phyloP scores from a whole-genome alignment of 2,329 filamentous ascomycete genomes.

The Penicillium sp. region DNA sequence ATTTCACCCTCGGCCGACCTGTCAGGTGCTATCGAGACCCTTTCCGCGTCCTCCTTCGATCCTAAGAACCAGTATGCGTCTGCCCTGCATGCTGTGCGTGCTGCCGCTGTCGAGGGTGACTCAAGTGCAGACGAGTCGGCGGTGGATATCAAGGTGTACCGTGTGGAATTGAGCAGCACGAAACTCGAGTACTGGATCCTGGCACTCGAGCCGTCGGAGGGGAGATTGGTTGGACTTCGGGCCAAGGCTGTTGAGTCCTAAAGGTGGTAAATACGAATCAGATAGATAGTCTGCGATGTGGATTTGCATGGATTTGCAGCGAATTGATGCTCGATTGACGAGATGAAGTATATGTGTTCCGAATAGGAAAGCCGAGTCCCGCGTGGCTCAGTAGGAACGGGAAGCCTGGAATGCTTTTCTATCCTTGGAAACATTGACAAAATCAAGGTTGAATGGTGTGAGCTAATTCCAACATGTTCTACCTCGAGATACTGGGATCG shows the following conservation, averaged over 20 bases:
- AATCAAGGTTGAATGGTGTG: background rate
- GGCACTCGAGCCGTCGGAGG: conserved; percentile 54
- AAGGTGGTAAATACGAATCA: background rate
- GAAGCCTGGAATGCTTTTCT: background rate
- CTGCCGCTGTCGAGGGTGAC: conserved; percentile 37
- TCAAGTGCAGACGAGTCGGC: conserved; percentile 14
- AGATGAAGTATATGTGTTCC: background rate
- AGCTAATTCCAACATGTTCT: conserved; percentile 6
- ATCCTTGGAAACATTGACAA: background rate
- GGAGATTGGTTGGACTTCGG: conserved; percentile 69
- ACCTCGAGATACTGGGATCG: background rate
- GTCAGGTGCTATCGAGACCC: conserved; percentile 50
- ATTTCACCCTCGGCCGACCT: conserved; percentile 43
- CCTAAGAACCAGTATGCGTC: conserved; percentile 59
- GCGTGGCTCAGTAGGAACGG: background rate
- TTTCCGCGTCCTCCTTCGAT: conserved; percentile 69
- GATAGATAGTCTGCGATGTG: too few relatives aligned
- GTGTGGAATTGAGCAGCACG: conserved; percentile 57
- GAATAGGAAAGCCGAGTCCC: conserved; percentile 2
- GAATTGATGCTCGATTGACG: background rate
- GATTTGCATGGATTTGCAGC: background rate
- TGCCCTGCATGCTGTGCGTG: conserved; percentile 51
- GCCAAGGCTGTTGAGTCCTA: conserved; percentile 70
- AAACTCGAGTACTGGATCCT: conserved; percentile 77
- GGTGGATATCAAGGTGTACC: conserved; percentile 69